Conservation (phyloP, 164 flowering plant genomes). For the Magnolia sinica region DNA sequence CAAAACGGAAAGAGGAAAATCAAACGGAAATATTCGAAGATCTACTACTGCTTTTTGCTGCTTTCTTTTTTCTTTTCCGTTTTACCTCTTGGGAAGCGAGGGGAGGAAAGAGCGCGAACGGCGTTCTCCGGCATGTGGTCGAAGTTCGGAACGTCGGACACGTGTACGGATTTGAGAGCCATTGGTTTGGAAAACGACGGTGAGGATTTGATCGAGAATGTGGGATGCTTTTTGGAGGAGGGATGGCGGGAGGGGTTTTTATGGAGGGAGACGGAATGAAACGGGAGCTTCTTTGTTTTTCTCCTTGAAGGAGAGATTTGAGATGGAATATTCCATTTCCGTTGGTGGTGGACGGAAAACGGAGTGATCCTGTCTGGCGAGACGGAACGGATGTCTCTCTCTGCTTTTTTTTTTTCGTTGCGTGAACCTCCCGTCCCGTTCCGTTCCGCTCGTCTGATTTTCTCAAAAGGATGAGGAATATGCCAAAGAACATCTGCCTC, state of each 20-base stretch:
- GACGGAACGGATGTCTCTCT: background rate
- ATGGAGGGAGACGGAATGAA: background rate
- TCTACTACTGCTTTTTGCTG: too few relatives aligned
- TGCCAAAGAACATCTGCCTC: background rate
- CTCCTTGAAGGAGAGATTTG: background rate
- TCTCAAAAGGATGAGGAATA: background rate
- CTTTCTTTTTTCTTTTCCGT: too few relatives aligned
- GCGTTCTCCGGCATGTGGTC: slow-evolving; percentile 45
- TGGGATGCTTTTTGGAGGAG: background rate
- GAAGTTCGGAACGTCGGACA: slow-evolving; percentile 60
- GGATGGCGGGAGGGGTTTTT: background rate
- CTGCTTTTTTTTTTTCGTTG: background rate
- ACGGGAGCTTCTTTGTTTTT: background rate
- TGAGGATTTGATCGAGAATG: background rate
- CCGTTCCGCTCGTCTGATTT: background rate
- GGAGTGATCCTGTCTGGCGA: background rate
- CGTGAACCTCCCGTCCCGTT: background rate
- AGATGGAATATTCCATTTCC: background rate
- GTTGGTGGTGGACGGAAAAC: background rate
- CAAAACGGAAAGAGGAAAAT: background rate
- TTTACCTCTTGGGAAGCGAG: slow-evolving; percentile 28
- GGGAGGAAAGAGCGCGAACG: slow-evolving; percentile 19
- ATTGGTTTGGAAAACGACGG: slow-evolving; percentile 17
- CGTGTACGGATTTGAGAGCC: slow-evolving; percentile 75
- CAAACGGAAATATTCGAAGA: background rate